Base-by-base conservation (phyloP, 331 rosid genomes). In the Arachis monticola region DNA sequence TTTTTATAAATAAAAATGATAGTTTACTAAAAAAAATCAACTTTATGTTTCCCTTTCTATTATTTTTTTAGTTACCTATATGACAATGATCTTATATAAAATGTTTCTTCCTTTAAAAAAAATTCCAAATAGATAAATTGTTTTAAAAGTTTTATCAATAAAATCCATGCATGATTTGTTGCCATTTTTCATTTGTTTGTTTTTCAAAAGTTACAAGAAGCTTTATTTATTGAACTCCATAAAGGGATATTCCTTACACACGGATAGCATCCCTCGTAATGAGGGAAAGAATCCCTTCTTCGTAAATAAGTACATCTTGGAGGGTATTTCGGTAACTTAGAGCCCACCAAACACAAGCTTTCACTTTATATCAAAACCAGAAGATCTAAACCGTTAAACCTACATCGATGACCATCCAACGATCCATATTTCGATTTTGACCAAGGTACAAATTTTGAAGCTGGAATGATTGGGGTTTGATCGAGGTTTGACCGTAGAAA, bases 401-500 rank as follows among this genome's bases (percentile, higher is more conserved):
- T 51, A 12, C 46, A 5, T 9, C 13, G 7, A 32, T 6, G 65
- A 60, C 52, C 35, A 65, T 60, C 73, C 7, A 10, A 83, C 87
- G 89, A 83, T 5, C 30, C 22, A 6, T 10, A 10, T 70, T 8
- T 1, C 30, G 0, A 6, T 78, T 88, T 88, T 89, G 97, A 89
- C 95, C 45, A 62, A 8, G 14, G 88, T 73, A 78, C 87, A 46
- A 50, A 74, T 67, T 69, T 47, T 60, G 77, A 76, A 68, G 77
- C 63, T 69, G 80, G 88, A 91, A 91, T 84, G 88, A 84, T 84
- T 87, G 85, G 80, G 59, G 72, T 59, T 80, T 83, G 81, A 76
- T 60, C 66, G 38, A 70, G 60, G 86, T 85, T 87, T 92, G 96
- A 92, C 93, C 90, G 75, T 30, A 52, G 80, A 85, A 82, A 70